Percentiles rank a stretch among this genome's conserved stretches.
Evolutionary conservation across 768 basidiomycete species (phyloP).

Genomic region (Xerocomellus intermedius): DNA sequence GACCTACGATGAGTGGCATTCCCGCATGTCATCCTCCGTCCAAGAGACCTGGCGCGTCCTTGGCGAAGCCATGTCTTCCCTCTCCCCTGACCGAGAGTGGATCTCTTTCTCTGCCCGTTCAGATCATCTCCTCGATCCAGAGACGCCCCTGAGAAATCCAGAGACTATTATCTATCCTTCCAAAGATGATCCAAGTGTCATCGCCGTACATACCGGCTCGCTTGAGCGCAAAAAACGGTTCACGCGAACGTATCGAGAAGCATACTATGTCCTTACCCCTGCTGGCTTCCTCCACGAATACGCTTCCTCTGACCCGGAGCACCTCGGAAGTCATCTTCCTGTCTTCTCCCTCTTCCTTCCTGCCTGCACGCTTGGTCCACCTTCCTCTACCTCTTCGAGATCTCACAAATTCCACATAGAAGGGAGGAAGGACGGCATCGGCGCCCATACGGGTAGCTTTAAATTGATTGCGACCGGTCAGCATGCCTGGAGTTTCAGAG

Average conservation of each 20-base stretch:
- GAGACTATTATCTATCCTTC: slow-evolving; percentile 79
- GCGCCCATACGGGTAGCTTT: slow-evolving; percentile 55
- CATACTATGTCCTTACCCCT: slow-evolving; percentile 90
- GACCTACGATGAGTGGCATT: slow-evolving; percentile 93
- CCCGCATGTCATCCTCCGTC: slow-evolving; percentile 70
- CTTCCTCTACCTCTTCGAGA: slow-evolving; percentile 61
- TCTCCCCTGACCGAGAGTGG: slow-evolving; percentile 92
- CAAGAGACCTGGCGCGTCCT: slow-evolving; percentile 75
- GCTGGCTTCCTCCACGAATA: slow-evolving; percentile 97
- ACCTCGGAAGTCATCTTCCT: slow-evolving; percentile 52
- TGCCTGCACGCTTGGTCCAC: slow-evolving; percentile 92
- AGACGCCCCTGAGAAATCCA: slow-evolving; percentile 87
- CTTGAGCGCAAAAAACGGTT: slow-evolving; percentile 96
- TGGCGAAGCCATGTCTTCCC: slow-evolving; percentile 68
- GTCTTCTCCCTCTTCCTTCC: slow-evolving; percentile 90
- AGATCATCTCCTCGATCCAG: slow-evolving; percentile 95
- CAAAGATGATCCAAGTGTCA: slow-evolving; percentile 85
- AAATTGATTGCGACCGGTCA: slow-evolving; percentile 40
- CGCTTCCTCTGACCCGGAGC: slow-evolving; percentile 67
- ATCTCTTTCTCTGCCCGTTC: slow-evolving; percentile 90
- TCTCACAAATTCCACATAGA: slow-evolving; percentile 98
- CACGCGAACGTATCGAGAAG: slow-evolving; percentile 81
- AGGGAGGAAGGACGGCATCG: slow-evolving; percentile 78
- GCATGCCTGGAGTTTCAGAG: slow-evolving; percentile 87
- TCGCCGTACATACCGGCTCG: slow-evolving; percentile 83